Evolutionary conservation across 208 protist species (phyloP).

Genomic region (Leishmania lainsoni): DNA sequence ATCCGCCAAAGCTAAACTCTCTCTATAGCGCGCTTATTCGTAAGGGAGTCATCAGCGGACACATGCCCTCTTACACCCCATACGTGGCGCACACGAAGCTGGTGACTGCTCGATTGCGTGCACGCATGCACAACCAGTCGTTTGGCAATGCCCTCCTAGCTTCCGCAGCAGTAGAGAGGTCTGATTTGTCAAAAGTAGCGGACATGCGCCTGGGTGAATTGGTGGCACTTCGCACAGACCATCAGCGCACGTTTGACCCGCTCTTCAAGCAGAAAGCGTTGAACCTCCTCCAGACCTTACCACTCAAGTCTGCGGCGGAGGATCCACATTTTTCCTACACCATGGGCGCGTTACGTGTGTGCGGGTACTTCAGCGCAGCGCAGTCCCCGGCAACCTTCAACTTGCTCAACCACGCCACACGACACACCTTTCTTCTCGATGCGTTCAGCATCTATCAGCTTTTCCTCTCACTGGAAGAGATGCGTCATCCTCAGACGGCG

Average conservation of each 20-base stretch:
- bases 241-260: conserved; percentile 58
- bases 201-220: conserved; percentile 53
- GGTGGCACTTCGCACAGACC: conserved; percentile 31
- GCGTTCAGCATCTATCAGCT: conserved; percentile 52
- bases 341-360: conserved; percentile 53
- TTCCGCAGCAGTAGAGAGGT: conserved; percentile 13
- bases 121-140: conserved; percentile 70
- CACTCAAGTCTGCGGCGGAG: conserved; percentile 69
- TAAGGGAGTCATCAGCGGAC: neutral
- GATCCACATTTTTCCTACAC: conserved; percentile 68
- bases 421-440: conserved; percentile 77
- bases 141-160: conserved; percentile 34
- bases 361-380: conserved; percentile 62
- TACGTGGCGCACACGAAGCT: conserved; percentile 47
- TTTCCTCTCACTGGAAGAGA: conserved; percentile 31
- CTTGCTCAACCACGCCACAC: conserved; percentile 75
- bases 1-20: neutral
- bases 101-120: conserved; percentile 64
- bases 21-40: neutral
- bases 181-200: conserved; percentile 36
- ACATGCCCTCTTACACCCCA: conserved; percentile 21
- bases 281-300: conserved; percentile 60
- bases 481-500: conserved; percentile 57
- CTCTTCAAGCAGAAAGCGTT: conserved; percentile 39
- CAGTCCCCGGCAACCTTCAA: conserved; percentile 55